phyloP scores from a whole-genome alignment of 1,139 yeast species.

The Yamadazyma epiphylla region DNA sequence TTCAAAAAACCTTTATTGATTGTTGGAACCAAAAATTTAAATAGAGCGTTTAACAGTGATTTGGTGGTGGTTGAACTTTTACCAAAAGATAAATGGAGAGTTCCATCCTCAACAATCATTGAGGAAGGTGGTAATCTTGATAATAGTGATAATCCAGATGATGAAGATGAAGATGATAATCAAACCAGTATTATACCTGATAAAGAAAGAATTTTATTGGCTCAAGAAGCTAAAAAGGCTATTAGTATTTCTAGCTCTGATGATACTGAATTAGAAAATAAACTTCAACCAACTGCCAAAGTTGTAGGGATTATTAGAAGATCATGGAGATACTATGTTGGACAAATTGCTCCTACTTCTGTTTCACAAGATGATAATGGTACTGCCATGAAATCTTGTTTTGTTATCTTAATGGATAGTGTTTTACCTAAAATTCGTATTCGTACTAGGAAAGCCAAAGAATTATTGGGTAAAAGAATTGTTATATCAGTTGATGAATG shows the following conservation, averaged over 20 bases:
- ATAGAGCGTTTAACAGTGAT: constrained; percentile 91
- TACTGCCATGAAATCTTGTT: constrained; percentile 69
- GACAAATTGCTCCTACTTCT: constrained; percentile 83
- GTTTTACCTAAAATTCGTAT: constrained; percentile 85
- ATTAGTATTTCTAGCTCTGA: constrained; percentile 27
- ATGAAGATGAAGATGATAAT: constrained; percentile 35
- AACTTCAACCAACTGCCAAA: constrained; percentile 83
- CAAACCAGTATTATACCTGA: constrained; percentile 53
- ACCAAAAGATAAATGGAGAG: constrained; percentile 85
- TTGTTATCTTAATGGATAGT: constrained; percentile 85
- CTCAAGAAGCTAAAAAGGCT: constrained; percentile 74
- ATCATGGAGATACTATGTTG: constrained; percentile 96
- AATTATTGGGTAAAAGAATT: constrained; percentile 79
- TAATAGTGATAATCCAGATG: constrained; percentile 60
- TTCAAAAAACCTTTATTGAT: constrained; percentile 81
- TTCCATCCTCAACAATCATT: constrained; percentile 72
- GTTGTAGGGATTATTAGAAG: constrained; percentile 87
- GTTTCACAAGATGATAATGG: constrained; percentile 53
- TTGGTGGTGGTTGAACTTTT: constrained; percentile 85
- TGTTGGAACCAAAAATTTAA: constrained; percentile 78
- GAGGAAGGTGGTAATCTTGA: constrained; percentile 69
- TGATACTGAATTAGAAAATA: constrained; percentile 25
- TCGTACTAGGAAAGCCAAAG: constrained; percentile 80
- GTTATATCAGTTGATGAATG: constrained; percentile 92
- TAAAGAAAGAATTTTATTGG: constrained; percentile 68